Evolutionary conservation across 352 stramenopile species (phyloP).

Genomic region (Aphanomyces astaci): DNA sequence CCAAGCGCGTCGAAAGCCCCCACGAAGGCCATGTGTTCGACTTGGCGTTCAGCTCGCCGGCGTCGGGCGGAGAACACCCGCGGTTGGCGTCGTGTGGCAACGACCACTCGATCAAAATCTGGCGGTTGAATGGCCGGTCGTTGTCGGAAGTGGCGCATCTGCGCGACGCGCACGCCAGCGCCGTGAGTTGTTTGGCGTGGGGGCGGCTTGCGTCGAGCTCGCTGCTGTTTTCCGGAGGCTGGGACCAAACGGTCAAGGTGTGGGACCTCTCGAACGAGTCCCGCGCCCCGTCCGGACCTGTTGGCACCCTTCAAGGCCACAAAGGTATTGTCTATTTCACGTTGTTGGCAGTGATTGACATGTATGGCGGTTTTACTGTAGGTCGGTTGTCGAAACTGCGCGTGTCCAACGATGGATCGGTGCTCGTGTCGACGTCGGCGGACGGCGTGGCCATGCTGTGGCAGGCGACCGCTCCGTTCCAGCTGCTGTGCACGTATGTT

Average conservation of each 20-base stretch:
- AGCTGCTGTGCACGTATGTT: conserved; percentile 25
- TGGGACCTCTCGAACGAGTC: conserved; percentile 12
- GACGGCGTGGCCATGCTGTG: conserved; percentile 22
- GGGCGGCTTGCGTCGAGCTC: conserved; percentile 8
- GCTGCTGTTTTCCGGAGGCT: conserved; percentile 24
- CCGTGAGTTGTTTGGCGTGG: conserved; percentile 20
- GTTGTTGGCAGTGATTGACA: no score
- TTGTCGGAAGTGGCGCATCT: conserved; percentile 13
- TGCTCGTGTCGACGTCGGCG: conserved; percentile 20
- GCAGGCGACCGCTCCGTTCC: conserved; percentile 18
- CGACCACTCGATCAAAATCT: conserved; percentile 24
- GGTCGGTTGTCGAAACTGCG: conserved; percentile 15
- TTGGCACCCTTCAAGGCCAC: conserved; percentile 18
- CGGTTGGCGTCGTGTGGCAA: conserved; percentile 22
- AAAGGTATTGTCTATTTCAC: no score
- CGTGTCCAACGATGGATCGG: conserved; percentile 4
- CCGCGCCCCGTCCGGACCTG: background rate
- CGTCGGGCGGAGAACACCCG: background rate
- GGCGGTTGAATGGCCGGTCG: conserved; percentile 13
- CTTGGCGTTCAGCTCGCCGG: background rate
- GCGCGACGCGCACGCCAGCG: conserved; percentile 17
- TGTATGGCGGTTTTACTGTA: no score
- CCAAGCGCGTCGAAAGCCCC: conserved; percentile 12
- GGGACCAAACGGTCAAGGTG: conserved; percentile 23
- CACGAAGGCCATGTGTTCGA: conserved; percentile 22